Evolutionary conservation across 805 yeast genomes (phyloP), one percentile per base, ranked within the genome.

Genomic region (Lachancea quebecensis): DNA sequence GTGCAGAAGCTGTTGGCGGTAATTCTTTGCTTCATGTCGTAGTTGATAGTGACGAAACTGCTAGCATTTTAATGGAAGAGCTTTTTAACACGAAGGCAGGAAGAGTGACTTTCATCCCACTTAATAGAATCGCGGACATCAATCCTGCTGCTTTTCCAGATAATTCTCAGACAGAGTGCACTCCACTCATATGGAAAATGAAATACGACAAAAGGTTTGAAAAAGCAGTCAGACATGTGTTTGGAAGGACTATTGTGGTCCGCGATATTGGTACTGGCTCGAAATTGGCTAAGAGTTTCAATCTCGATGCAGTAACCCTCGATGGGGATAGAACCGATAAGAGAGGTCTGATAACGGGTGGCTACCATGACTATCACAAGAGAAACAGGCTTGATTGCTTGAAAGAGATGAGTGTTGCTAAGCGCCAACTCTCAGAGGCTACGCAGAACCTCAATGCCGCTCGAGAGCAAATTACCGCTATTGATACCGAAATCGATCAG

Each of bases 321-420:
- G 95, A 87, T 62, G 99, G 99, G 53, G 98, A 93, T 60, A 72
- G 87, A 51, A 87, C 87, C 41, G 95, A 87, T 54, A 79, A 78
- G 39, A 78, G 73, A 52, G 99, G 99, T 63, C 85, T 84, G 1
- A 63, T 93, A 38, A 80, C 87, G 18, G 98, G 98, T 64, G 98
- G 98, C 40, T 87, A 75, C 56, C 75, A 85, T 53, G 93, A 86
- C 54, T 55, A 54, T 17, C 75, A 72, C 53, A 77, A 76, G 48
- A 71, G 68, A 42, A 82, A 88, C 0, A 73, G 95, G 54, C 64
- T 90, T 39, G 95, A 88, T 53, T 76, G 82, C 2, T 70, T 87
- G 55, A 79, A 78, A 44, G 59, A 67, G 11, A 73, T 84, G 50
- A 71, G 75, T 11, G 72, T 67, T 44, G 78, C 83, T 59, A 74